Evolutionary conservation across 2,329 filamentous ascomycete species (phyloP).

Genomic region (Cordyceps fumosorosea): DNA sequence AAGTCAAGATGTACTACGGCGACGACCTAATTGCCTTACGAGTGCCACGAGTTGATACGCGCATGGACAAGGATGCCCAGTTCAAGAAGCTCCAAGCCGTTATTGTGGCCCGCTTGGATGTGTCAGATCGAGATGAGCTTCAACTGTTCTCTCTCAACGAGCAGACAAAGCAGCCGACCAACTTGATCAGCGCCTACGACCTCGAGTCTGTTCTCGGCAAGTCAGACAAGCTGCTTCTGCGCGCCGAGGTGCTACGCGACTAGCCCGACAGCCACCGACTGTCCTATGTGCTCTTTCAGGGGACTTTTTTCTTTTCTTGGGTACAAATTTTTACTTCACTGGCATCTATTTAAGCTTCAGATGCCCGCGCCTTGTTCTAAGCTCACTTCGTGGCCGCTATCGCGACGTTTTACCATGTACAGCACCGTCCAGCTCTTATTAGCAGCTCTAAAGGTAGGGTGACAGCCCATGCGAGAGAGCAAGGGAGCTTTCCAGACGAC

Average conservation of each 20-base stretch:
- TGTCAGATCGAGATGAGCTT: constrained; percentile 61
- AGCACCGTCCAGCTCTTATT: background rate
- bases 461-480: background rate
- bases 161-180: constrained; percentile 64
- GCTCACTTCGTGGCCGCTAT: too few species aligned
- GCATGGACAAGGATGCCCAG: constrained; percentile 52
- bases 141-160: constrained; percentile 85
- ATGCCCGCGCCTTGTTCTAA: background rate
- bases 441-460: background rate
- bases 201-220: constrained; percentile 72
- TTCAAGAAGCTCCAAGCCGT: constrained; percentile 76
- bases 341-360: background rate
- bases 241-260: constrained; percentile 43
- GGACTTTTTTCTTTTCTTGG: constrained; percentile 13
- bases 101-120: constrained; percentile 75
- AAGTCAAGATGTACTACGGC: constrained; percentile 92
- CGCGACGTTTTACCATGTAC: background rate
- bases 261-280: background rate
- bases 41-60: constrained; percentile 50
- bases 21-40: constrained; percentile 88
- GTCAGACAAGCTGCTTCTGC: constrained; percentile 82
- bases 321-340: constrained; percentile 5
- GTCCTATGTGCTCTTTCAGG: background rate
- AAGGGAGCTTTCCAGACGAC: background rate
- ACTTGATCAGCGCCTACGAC: constrained; percentile 72